Base-by-base conservation (phyloP, 257 asterid species). In the Petrea volubilis region DNA sequence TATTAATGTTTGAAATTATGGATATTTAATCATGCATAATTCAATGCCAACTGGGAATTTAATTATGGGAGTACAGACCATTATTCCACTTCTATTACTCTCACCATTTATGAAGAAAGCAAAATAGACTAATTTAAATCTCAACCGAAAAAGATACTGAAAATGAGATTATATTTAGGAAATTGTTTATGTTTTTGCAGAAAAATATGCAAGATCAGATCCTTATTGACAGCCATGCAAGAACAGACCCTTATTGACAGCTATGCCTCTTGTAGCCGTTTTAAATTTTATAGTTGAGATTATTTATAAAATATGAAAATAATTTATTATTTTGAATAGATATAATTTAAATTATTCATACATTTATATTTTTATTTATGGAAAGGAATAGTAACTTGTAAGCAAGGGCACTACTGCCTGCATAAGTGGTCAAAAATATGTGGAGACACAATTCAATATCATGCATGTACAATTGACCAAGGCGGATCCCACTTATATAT, bases 41-140 rank as follows among this genome's bases (percentile, higher is more conserved):
- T 76, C 27, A 62, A n/a, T 62, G 60, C 25, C 67, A 46, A 51
- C 77, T 63, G 72, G 41, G 43, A 51, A 64, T 6, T 27, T 14
- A 36, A 7, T 27, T 14, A 36, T 44, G 31, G 27, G 64, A 34
- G 36, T 34, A 56, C 77, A 24, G 59, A 34, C 63, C 27, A 67
- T 59, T 60, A 60, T 60, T 74, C 41, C 9, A 50, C 64, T 66
- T 60, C 60, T 36, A 60, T 60, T 60, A 28, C 12, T 8, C 27
- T 11, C 10, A 14, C 33, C 52, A 74, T 74, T 59, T 68, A 50
- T 38, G 52, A 41, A 27, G 18, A 52, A n/a, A 33, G 67, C 12
- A 71, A 62, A 63, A 57, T 34, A n/a, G n/a, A n/a, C 49, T 34
- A 36, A 59, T 74, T 74, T 53, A 73, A 58, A 2, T 73, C 44